A percentile compares a stretch with the other conserved stretches of the same genome.
phyloP scores from a whole-genome alignment of 2,329 filamentous ascomycete genomes.

The Monilinia laxa region DNA sequence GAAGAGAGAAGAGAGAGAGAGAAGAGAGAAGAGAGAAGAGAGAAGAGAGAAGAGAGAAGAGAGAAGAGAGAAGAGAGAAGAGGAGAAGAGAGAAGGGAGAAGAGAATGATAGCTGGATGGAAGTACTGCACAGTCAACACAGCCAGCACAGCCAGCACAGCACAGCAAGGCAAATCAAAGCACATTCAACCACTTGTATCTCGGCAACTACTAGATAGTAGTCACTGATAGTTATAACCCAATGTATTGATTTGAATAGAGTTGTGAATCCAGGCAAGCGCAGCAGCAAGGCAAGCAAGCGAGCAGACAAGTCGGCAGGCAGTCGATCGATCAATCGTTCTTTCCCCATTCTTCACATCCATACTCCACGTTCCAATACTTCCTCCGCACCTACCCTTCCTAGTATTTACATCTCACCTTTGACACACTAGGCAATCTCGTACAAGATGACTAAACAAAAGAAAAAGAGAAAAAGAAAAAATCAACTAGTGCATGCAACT shows the following conservation, averaged over 20 bases:
- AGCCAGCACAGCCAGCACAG: too few relatives aligned
- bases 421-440: neutral
- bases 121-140: too few relatives aligned
- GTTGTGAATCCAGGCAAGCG: too few relatives aligned
- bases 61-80: neutral
- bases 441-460: neutral
- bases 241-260: too few relatives aligned
- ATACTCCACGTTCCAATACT: neutral
- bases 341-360: neutral
- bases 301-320: too few relatives aligned
- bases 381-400: neutral
- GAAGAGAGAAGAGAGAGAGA: neutral
- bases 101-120: neutral
- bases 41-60: neutral
- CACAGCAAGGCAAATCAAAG: too few relatives aligned
- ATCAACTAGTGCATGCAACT: conserved; percentile 10
- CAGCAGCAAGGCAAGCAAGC: too few relatives aligned
- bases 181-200: too few relatives aligned
- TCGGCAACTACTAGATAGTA: too few relatives aligned
- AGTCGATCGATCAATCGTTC: too few relatives aligned
- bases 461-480: too few relatives aligned
- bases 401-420: neutral
- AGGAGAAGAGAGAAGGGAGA: neutral
- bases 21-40: neutral
- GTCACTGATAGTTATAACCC: too few relatives aligned